These are phyloP conservation scores for Batkoa obscura DNA, from an alignment of 371 early-diverging fungal species.

Conservation along the genomic window DNA sequence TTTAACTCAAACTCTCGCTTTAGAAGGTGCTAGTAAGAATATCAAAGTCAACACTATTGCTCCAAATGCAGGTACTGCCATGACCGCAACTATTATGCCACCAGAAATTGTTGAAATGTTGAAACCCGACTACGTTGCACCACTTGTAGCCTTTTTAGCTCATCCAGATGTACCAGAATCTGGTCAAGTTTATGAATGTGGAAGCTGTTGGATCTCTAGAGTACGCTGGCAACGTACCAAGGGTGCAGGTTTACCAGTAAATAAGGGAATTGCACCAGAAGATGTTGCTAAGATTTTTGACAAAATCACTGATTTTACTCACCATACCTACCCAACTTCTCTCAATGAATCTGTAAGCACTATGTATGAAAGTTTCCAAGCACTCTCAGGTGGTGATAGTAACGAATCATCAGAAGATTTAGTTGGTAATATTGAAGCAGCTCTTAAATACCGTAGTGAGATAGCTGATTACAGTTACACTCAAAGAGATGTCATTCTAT, in stretches of 20 bases:
- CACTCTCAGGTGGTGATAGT: constrained; percentile 5
- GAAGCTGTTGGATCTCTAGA: constrained; percentile 82
- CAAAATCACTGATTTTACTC: constrained; percentile 72
- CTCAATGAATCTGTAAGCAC: constrained; percentile 67
- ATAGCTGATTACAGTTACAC: constrained; percentile 43
- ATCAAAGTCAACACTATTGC: constrained; percentile 87
- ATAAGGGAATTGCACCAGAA: constrained; percentile 62
- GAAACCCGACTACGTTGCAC: constrained; percentile 91
- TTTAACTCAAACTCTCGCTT: constrained; percentile 75
- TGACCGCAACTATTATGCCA: constrained; percentile 96
- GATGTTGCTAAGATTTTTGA: constrained; percentile 52
- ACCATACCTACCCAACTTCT: constrained; percentile 64
- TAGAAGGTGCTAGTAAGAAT: constrained; percentile 87
- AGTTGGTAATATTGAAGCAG: constrained; percentile 36
- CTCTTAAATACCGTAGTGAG: constrained; percentile 28
- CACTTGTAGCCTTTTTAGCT: constrained; percentile 79
- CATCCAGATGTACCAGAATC: constrained; percentile 70
- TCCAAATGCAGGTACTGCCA: constrained; percentile 92
- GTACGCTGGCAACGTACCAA: constrained; percentile 83
- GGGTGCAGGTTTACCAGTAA: constrained; percentile 81
- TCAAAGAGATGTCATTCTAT: constrained; percentile 80
- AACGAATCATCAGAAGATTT: constrained; percentile 15
- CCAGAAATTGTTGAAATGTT: constrained; percentile 78
- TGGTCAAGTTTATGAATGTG: constrained; percentile 81
- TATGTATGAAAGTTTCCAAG: constrained; percentile 59